phyloP scores from a whole-genome alignment of 371 early-diverging fungal genomes.

The Nematocida minor region DNA sequence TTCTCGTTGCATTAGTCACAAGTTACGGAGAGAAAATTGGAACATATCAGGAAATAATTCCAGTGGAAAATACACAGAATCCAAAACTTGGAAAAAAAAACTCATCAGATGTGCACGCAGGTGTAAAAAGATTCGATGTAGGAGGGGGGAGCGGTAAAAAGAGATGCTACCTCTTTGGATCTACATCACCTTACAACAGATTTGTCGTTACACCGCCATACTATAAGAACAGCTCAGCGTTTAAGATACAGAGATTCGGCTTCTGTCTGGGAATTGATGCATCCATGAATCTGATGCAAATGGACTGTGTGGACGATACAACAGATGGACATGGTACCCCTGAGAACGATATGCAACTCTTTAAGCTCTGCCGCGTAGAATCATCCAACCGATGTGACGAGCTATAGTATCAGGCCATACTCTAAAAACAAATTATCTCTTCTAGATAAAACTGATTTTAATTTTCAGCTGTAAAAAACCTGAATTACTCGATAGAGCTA shows the following conservation, averaged over 20 bases:
- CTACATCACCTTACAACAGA: constrained; percentile 19
- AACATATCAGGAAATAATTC: background rate
- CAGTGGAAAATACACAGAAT: background rate
- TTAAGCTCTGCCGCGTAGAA: background rate
- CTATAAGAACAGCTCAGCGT: constrained; percentile 16
- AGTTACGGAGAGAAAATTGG: background rate
- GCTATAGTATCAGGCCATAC: too few relatives aligned
- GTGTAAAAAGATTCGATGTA: constrained; percentile 9
- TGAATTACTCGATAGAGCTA: background rate
- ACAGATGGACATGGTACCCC: background rate
- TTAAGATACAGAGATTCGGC: constrained; percentile 4
- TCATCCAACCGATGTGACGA: too few relatives aligned
- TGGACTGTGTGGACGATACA: constrained; percentile 5
- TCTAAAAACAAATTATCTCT: too few relatives aligned
- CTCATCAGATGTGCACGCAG: background rate
- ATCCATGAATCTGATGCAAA: background rate
- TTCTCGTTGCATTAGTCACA: background rate
- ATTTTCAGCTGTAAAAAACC: background rate
- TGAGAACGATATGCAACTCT: constrained; percentile 24
- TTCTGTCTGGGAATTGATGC: background rate
- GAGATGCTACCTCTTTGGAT: background rate
- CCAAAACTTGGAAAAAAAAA: background rate
- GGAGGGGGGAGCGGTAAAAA: background rate
- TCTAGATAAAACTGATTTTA: background rate
- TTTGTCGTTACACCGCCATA: constrained; percentile 15